These are phyloP conservation scores for Extremus antarcticus DNA, from an alignment of 495 filamentous ascomycete genomes.

Conservation along the genomic window DNA sequence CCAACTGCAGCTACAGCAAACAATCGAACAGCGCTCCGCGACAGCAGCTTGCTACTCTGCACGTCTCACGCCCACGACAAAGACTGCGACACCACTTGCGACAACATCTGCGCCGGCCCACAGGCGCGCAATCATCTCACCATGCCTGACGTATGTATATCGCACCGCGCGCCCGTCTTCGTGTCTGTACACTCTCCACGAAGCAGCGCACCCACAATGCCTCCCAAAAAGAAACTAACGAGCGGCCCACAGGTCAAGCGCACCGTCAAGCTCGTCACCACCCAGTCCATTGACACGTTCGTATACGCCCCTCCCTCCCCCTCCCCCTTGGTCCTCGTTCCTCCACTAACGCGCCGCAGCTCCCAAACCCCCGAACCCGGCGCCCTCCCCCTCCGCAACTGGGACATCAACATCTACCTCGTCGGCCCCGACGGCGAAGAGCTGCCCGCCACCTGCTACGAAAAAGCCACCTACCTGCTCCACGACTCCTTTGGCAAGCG, in stretches of 20 bases:
- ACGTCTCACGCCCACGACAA: not conserved
- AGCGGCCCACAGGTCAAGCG: constrained; percentile 56
- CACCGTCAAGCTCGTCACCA: constrained; percentile 80
- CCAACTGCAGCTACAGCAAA: not conserved
- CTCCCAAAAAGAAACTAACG: constrained; percentile 8
- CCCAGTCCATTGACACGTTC: constrained; percentile 71
- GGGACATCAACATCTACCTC: constrained; percentile 53
- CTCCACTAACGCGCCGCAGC: constrained; percentile 41
- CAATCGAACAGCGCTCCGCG: not conserved
- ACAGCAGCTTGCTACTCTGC: not conserved
- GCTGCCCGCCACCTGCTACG: constrained; percentile 71
- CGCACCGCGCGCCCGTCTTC: not conserved
- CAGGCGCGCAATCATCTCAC: constrained; percentile 12
- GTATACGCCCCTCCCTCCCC: constrained; percentile 28
- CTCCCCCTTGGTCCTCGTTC: not conserved
- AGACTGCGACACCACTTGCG: constrained; percentile 2
- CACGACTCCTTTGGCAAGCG: constrained; percentile 84
- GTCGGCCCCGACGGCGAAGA: constrained; percentile 48
- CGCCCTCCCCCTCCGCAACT: constrained; percentile 78
- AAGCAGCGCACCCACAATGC: not conserved
- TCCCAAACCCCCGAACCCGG: constrained; percentile 65
- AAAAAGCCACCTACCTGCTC: constrained; percentile 81
- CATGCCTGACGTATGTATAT: constrained; percentile 29
- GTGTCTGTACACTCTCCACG: no score
- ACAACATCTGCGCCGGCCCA: constrained; percentile 6